Conservation (phyloP, 371 early-diverging fungal genomes). For the Syncephalastrum racemosum region DNA sequence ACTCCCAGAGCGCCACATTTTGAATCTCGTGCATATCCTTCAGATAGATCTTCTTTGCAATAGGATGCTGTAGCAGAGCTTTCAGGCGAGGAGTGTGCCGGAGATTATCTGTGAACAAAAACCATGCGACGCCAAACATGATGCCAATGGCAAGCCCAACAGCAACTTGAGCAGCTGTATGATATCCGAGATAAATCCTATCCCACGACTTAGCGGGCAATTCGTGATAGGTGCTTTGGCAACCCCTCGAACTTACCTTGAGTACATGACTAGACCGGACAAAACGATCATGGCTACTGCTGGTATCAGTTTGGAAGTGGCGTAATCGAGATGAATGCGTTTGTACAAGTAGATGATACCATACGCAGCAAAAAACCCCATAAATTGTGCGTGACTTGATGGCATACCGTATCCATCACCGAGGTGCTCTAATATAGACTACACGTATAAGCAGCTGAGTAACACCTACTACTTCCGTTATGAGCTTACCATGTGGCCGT, state of each 20-base stretch:
- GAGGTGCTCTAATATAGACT: conserved; percentile 53
- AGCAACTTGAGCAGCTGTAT: conserved; percentile 74
- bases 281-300: conserved; percentile 30
- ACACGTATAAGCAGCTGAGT: not conserved
- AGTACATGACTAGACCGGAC: conserved; percentile 51
- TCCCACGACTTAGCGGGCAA: not conserved
- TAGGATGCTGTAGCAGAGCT: conserved; percentile 34
- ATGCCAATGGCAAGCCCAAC: conserved; percentile 68
- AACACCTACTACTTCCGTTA: not conserved
- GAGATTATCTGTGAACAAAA: conserved; percentile 37
- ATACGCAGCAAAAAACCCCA: conserved; percentile 80
- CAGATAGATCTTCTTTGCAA: conserved; percentile 52
- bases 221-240: not conserved
- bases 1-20: conserved; percentile 61
- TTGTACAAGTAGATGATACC: conserved; percentile 59
- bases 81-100: conserved; percentile 42
- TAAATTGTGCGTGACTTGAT: conserved; percentile 90
- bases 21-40: conserved; percentile 58
- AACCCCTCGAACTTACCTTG: conserved; percentile 56
- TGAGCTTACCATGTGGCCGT: conserved; percentile 69
- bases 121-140: conserved; percentile 65
- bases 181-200: conserved; percentile 84
- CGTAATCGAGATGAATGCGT: conserved; percentile 33
- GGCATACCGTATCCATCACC: conserved; percentile 96
- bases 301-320: conserved; percentile 44